Percentiles rank a stretch among this genome's conserved stretches.
Evolutionary conservation across 1,284 basidiomycete genomes (phyloP).

Genomic region (Pterula multifida): DNA sequence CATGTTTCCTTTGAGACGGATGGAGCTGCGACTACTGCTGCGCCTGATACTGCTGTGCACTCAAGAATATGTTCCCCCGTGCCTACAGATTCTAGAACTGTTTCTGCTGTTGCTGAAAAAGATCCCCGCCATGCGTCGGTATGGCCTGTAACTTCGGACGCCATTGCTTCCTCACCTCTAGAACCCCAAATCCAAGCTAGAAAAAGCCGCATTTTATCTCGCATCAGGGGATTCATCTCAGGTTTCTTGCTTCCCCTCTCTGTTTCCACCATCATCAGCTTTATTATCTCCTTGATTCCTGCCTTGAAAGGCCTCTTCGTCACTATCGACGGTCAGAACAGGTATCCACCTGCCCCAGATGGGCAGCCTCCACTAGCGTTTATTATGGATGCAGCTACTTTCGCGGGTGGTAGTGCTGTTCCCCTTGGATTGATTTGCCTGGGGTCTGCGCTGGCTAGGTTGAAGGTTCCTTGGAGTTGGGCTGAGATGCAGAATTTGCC

Average conservation of each 20-base stretch:
- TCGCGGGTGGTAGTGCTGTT: conserved; percentile 63
- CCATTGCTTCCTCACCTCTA: conserved; percentile 4
- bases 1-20: conserved; percentile 21
- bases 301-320: conserved; percentile 67
- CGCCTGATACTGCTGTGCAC: conserved; percentile 10
- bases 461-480: conserved; percentile 40
- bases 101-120: not conserved
- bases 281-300: conserved; percentile 54
- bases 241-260: conserved; percentile 44
- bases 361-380: conserved; percentile 65
- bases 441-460: conserved; percentile 61
- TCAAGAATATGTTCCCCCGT: not conserved
- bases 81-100: not conserved
- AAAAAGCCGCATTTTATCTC: conserved; percentile 8
- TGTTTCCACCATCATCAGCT: conserved; percentile 50
- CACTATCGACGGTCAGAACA: conserved; percentile 28
- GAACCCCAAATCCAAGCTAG: conserved; percentile 5
- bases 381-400: conserved; percentile 49
- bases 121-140: not conserved
- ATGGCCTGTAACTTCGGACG: not conserved
- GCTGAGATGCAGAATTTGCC: conserved; percentile 40
- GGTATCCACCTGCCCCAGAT: conserved; percentile 56
- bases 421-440: conserved; percentile 65
- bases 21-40: conserved; percentile 12
- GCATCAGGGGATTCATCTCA: conserved; percentile 21